Base-by-base conservation (phyloP, 2,329 filamentous ascomycete genomes). In the Diaporthe ampelina region DNA sequence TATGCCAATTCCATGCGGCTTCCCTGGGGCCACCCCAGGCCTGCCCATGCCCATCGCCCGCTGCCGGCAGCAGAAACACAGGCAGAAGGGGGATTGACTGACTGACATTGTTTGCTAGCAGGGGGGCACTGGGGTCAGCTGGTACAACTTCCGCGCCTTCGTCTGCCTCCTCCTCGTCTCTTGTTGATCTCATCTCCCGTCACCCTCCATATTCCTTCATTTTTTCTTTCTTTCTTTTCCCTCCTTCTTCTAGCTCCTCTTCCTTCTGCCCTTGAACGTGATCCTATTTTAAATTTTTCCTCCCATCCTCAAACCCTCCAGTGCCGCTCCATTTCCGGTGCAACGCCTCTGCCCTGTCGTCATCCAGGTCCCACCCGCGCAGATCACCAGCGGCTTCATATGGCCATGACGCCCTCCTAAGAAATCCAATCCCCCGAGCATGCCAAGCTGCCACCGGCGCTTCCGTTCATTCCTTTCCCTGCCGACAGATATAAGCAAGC, bases 351-450 rank as follows among this genome's bases (percentile, higher is more conserved):
- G 52, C 59, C 45, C n/a, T 59, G 43, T 68, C 52, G 54, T 69
- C 61, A 69, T 68, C 17, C 63, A 68, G 63, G 72, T 58, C 56
- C 72, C 72, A 73, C 72, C 72, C 45, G 57, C 56, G 70, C 70
- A 56, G 45, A 63, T 56, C 57, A 63, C 21, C 35, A 63, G 1
- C 45, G 32, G 37, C 50, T 72, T 54, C 70, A 72, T 26, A 54
- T 52, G 57, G 37, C 35, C 57, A 72, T 72, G 70, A 72, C 70
- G 70, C 57, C 48, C 29, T 72, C 70, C 45, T 72, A 72, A 43
- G 37, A 56, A 48, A 58, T 19, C 9, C 48, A 50, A 54, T 7
- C 24, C 48, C 50, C 57, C 69, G 57, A 63, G 57, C 57, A 63
- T 37, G 63, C 45, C 56, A 59, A 71, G 68, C 70, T 61, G 69